Conservation (phyloP, 1,139 yeast genomes). For the Kluyveromyces sp. region DNA sequence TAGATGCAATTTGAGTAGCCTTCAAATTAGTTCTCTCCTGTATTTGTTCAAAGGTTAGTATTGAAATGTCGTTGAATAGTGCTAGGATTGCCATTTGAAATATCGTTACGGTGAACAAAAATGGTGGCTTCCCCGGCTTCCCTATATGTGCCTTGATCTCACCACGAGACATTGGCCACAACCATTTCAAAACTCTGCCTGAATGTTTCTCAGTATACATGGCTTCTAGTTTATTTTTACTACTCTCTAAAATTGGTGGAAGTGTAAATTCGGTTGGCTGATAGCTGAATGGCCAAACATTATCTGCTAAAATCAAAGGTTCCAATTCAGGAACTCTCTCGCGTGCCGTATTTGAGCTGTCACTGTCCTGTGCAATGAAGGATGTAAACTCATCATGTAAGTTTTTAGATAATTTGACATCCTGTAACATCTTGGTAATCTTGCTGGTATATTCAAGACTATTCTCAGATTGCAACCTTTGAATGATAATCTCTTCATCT, state of each 20-base stretch:
- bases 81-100: constrained; percentile 81
- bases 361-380: constrained; percentile 33
- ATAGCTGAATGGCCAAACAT: constrained; percentile 76
- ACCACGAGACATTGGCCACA: constrained; percentile 92
- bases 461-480: constrained; percentile 81
- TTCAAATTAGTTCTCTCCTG: constrained; percentile 63
- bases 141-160: constrained; percentile 86
- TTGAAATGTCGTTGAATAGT: constrained; percentile 62
- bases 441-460: constrained; percentile 90
- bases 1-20: constrained; percentile 58
- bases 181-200: constrained; percentile 90
- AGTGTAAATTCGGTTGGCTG: constrained; percentile 42
- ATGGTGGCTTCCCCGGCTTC: constrained; percentile 77
- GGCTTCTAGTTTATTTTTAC: constrained; percentile 60
- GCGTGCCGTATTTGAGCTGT: constrained; percentile 8
- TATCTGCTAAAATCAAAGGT: constrained; percentile 75
- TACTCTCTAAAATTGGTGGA: constrained; percentile 55
- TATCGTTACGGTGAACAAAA: constrained; percentile 70
- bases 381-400: constrained; percentile 61
- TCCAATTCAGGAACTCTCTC: constrained; percentile 53
- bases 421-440: constrained; percentile 94
- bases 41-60: constrained; percentile 55
- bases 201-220: constrained; percentile 70
- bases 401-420: constrained; percentile 80
- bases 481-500: constrained; percentile 80